Evolutionary conservation across 352 stramenopile species (phyloP), one percentile per base, ranked within the genome.

Genomic region (Blastocystis sp.): DNA sequence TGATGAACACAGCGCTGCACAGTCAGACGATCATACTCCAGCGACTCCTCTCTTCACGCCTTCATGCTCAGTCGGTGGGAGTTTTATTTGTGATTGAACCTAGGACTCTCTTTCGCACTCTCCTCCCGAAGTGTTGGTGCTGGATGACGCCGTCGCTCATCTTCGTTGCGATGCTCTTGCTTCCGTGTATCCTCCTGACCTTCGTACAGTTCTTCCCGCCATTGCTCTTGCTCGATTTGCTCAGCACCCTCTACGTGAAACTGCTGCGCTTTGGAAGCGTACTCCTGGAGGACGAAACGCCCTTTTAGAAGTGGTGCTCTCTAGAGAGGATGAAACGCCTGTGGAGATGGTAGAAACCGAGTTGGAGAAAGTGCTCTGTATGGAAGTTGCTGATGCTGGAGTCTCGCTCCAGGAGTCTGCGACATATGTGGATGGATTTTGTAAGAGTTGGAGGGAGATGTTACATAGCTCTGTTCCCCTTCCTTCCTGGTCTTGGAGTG

Each of bases 371-470:
- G 73, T 66, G 56, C 23, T 84, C 23, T 68, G 73, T 43, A 68
- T 39, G 29, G 73, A 84, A 37, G 47, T 84, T 2, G 73, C 45
- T 3, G 43, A 18, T 11, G 73, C 73, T 34, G 73, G 73, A 5
- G 50, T 84, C 11, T 63, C 26, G 18, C 43, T 84, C 13, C 73
- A 84, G 1, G 73, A 84, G 5, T 50, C 53, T 9, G 62, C 62
- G 73, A 53, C 73, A 39, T 84, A 84, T 45, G 53, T 66, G 39
- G 73, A 84, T 43, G 73, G 43, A 5, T 84, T 66, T 43, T 7
- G 62, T 73, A 39, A 23, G 7, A 20, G n/a, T 20, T 15, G 20
- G 62, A 20, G n/a, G 0, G 62, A 9, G 23, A 15, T 43, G 0
- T 23, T 9, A 37, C 23, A 20, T 73, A 73, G 45, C 47, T 2